These are phyloP conservation scores for Penicillium sp. DNA, from an alignment of 2,329 filamentous ascomycete genomes.

Conservation along the genomic window DNA sequence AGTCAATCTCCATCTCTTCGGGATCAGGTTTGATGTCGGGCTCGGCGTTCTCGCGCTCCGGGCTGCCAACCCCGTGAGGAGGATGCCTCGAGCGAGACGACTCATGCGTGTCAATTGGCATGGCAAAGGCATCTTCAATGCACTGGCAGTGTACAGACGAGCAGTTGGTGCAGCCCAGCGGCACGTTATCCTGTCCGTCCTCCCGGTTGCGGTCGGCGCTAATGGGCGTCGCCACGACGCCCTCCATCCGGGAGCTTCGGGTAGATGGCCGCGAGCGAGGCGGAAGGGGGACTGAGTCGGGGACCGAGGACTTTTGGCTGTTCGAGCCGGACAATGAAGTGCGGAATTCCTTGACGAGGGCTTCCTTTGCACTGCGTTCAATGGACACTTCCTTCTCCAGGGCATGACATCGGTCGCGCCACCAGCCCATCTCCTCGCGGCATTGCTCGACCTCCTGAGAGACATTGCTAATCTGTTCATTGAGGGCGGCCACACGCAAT, in stretches of 20 bases:
- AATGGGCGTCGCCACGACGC: constrained; percentile 13
- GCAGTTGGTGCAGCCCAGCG: constrained; percentile 64
- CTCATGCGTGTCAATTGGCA: constrained; percentile 42
- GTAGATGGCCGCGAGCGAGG: constrained; percentile 24
- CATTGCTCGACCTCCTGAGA: constrained; percentile 67
- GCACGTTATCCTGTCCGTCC: constrained; percentile 36
- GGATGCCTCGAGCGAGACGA: constrained; percentile 36
- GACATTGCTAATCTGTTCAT: constrained; percentile 54
- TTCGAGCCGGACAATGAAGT: constrained; percentile 27
- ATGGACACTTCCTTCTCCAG: constrained; percentile 61
- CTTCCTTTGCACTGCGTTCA: constrained; percentile 44
- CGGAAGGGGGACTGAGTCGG: constrained; percentile 44
- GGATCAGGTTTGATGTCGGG: constrained; percentile 47
- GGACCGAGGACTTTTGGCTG: constrained; percentile 17
- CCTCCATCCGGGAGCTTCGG: constrained; percentile 23
- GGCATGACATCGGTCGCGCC: constrained; percentile 56
- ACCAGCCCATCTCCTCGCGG: constrained; percentile 50
- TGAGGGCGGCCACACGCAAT: constrained; percentile 49
- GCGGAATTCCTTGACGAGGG: constrained; percentile 43
- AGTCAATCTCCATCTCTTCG: constrained; percentile 66
- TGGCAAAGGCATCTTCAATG: constrained; percentile 54
- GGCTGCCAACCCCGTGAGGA: constrained; percentile 29
- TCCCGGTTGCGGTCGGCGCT: constrained; percentile 19
- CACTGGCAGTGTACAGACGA: constrained; percentile 62
- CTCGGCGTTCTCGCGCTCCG: constrained; percentile 57